Conservation (phyloP, 169 alveolate species). For the Eimeria falciformis region DNA sequence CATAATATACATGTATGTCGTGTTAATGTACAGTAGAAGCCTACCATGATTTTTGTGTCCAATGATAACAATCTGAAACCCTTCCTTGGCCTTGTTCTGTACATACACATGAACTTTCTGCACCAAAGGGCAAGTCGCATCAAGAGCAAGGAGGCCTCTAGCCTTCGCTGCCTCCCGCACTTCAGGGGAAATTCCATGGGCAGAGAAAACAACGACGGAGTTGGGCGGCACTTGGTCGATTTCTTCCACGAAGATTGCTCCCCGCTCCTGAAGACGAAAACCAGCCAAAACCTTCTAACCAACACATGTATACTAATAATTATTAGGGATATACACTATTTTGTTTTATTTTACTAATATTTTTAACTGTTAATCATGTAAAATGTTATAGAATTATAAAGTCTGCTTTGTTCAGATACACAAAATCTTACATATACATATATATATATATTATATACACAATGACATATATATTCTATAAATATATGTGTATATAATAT, state of each 20-base stretch:
- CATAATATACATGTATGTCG: too few relatives aligned
- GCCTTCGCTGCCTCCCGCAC: conserved; percentile 83
- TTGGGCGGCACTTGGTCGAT: conserved; percentile 85
- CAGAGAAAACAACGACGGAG: conserved; percentile 85
- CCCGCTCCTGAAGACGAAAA: conserved; percentile 80
- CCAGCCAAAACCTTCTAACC: neutral
- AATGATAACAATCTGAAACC: conserved; percentile 86
- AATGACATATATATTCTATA: neutral
- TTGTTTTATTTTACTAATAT: neutral
- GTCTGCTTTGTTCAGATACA: neutral
- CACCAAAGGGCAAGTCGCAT: conserved; percentile 91
- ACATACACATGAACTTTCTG: conserved; percentile 91
- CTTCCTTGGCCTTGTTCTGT: conserved; percentile 87
- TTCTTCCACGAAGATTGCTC: conserved; percentile 89
- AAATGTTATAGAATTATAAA: neutral
- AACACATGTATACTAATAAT: neutral
- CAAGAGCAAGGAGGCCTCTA: conserved; percentile 84
- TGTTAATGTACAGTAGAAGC: neutral
- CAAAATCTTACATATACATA: neutral
- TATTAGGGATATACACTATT: neutral
- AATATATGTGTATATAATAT: neutral
- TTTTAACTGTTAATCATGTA: neutral
- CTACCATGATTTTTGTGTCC: conserved; percentile 87
- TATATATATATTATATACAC: neutral
- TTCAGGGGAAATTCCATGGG: conserved; percentile 90